Percentiles rank a stretch among this genome's conserved stretches.
Conservation (phyloP, 2,329 filamentous ascomycete species). For the Aspergillus bombycis region DNA sequence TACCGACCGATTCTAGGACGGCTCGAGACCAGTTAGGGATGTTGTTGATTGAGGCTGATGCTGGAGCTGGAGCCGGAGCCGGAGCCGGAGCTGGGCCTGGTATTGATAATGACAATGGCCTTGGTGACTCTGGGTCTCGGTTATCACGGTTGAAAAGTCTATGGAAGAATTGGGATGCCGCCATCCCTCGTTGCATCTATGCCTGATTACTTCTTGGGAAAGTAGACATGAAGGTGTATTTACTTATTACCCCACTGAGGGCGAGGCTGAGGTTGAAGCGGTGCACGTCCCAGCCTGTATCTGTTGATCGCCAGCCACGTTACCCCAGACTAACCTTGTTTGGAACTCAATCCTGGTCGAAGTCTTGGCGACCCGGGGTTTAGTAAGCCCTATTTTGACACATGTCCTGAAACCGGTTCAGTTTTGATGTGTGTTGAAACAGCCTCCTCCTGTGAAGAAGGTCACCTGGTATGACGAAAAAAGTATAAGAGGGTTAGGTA, state of each 20-base stretch:
- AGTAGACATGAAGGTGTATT: background rate
- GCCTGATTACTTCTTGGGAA: background rate
- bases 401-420: background rate
- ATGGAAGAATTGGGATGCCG: background rate
- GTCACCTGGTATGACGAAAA: background rate
- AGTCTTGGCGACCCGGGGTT: background rate
- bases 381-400: background rate
- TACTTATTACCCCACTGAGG: background rate
- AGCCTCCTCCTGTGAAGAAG: background rate
- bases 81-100: background rate
- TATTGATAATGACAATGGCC: background rate
- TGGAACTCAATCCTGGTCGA: background rate
- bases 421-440: background rate
- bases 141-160: background rate
- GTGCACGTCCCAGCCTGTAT: background rate
- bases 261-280: background rate
- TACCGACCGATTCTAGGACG: conserved; percentile 6
- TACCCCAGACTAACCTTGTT: background rate
- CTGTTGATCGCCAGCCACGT: background rate
- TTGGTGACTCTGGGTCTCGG: background rate
- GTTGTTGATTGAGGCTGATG: conserved; percentile 3
- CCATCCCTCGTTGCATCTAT: background rate
- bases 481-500: background rate
- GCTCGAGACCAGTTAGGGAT: conserved; percentile 12
- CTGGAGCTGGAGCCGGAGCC: background rate